These are phyloP conservation scores for Westerdykella aurantiaca DNA, from an alignment of 2,329 filamentous ascomycete species.

Conservation along the genomic window DNA sequence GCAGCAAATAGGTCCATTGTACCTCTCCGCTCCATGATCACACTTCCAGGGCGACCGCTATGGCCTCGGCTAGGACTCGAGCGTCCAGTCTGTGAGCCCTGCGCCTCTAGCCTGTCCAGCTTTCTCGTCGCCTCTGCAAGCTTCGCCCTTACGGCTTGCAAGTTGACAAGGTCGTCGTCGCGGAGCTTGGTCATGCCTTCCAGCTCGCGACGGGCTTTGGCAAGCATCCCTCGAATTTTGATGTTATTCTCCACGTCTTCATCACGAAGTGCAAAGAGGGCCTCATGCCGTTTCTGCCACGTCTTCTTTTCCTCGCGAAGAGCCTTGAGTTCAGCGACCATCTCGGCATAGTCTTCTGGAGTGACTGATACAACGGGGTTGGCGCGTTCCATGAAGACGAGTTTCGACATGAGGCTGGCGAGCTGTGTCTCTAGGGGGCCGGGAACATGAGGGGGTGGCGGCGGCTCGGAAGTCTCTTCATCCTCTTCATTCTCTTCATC, in stretches of 20 bases:
- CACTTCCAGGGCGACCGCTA: constrained; percentile 19
- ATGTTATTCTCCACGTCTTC: constrained; percentile 42
- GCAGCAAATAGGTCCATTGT: constrained; percentile 39
- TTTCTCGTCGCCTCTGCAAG: constrained; percentile 39
- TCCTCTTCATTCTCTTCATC: constrained; percentile 14
- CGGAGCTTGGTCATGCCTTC: constrained; percentile 37
- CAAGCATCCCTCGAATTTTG: constrained; percentile 38
- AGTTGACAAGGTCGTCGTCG: constrained; percentile 40
- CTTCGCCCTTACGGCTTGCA: constrained; percentile 36
- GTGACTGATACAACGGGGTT: constrained; percentile 33
- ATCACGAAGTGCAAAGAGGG: constrained; percentile 39
- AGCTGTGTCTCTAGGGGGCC: constrained; percentile 35
- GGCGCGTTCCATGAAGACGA: constrained; percentile 30
- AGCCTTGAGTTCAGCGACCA: constrained; percentile 25
- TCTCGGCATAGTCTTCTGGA: constrained; percentile 33
- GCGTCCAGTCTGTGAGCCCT: constrained; percentile 13
- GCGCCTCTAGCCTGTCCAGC: constrained; percentile 20
- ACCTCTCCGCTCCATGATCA: constrained; percentile 30
- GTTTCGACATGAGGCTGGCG: constrained; percentile 34
- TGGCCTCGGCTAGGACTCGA: constrained; percentile 20
- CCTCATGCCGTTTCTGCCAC: constrained; percentile 35
- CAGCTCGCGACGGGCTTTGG: constrained; percentile 36
- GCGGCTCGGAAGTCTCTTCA: constrained; percentile 7
- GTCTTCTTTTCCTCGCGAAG: constrained; percentile 36
- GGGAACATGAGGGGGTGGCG: constrained; percentile 21